Percentiles rank a stretch among this genome's conserved stretches.
Evolutionary conservation across 495 filamentous ascomycete genomes (phyloP).

Genomic region (Penicillium angulare): DNA sequence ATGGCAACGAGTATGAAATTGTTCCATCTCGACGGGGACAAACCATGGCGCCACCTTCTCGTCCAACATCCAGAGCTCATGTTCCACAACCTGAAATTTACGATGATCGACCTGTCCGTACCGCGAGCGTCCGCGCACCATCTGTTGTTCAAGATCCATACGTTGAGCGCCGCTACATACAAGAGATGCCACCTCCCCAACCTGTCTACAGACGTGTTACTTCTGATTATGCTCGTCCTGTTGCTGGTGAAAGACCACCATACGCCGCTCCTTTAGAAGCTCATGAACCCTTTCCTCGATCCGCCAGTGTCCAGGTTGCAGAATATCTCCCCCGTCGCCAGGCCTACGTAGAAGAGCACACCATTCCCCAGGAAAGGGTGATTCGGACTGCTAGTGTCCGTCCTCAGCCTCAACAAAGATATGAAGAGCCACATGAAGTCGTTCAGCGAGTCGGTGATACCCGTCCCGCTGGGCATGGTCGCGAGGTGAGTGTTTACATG

Average conservation of each 20-base stretch:
- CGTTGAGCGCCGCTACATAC: conserved; percentile 43
- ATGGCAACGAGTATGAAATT: conserved; percentile 69
- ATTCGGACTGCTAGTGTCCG: conserved; percentile 57
- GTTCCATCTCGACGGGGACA: conserved; percentile 43
- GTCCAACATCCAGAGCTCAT: conserved; percentile 29
- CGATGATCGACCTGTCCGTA: conserved; percentile 36
- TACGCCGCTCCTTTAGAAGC: conserved; percentile 33
- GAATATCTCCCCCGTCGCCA: conserved; percentile 41
- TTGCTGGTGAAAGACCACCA: conserved; percentile 30
- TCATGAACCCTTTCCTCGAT: conserved; percentile 36
- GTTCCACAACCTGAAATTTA: conserved; percentile 34
- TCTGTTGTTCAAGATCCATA: conserved; percentile 45
- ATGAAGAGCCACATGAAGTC: conserved; percentile 51
- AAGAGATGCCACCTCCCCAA: conserved; percentile 44
- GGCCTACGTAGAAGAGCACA: conserved; percentile 42
- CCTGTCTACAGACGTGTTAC: conserved; percentile 40
- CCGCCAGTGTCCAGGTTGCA: conserved; percentile 40
- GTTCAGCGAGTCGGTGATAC: conserved; percentile 51
- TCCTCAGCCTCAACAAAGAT: conserved; percentile 47
- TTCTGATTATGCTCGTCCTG: conserved; percentile 38
- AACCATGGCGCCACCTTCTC: conserved; percentile 51
- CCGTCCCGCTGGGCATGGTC: conserved; percentile 38
- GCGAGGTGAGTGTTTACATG: conserved; percentile 41
- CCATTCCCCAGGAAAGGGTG: conserved; percentile 51
- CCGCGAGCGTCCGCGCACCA: conserved; percentile 38